A percentile compares a stretch with the other conserved stretches of the same genome.
phyloP scores from a whole-genome alignment of 2,329 filamentous ascomycete genomes.

The Trichoderma sp. region DNA sequence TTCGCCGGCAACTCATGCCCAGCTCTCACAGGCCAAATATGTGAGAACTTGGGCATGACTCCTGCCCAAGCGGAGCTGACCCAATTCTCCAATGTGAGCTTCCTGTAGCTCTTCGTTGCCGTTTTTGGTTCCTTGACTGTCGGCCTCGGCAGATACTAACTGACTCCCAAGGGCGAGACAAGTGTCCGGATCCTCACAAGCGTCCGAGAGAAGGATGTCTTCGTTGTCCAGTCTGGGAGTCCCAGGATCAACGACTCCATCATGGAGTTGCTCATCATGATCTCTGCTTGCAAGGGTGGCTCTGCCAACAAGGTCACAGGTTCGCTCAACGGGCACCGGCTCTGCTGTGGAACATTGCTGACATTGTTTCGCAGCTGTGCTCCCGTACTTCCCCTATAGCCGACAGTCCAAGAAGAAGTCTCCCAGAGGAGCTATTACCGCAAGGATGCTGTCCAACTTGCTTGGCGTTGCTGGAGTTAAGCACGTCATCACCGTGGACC shows the following conservation, averaged over 20 bases:
- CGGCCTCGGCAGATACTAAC: conserved; percentile 24
- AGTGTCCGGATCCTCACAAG: conserved; percentile 68
- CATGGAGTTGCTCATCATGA: conserved; percentile 99
- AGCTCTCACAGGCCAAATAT: conserved; percentile 63
- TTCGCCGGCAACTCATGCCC: conserved; percentile 68
- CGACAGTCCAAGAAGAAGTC: conserved; percentile 99
- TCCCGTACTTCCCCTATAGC: conserved; percentile 98
- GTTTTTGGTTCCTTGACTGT: conserved; percentile 7
- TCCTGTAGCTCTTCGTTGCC: conserved; percentile 27
- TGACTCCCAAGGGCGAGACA: conserved; percentile 59
- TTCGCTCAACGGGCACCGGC: conserved; percentile 43
- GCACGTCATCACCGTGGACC: conserved; percentile 95
- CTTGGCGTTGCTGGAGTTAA: conserved; percentile 91
- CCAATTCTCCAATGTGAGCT: conserved; percentile 67
- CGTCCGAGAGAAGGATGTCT: conserved; percentile 97
- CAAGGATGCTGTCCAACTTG: conserved; percentile 94
- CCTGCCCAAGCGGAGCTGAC: conserved; percentile 64
- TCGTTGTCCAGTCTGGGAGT: conserved; percentile 96
- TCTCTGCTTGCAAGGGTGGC: conserved; percentile 95
- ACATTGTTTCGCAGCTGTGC: conserved; percentile 58
- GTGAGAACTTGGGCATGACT: conserved; percentile 64
- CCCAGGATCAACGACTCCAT: conserved; percentile 96
- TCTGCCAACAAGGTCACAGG: conserved; percentile 96
- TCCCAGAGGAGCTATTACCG: conserved; percentile 92
- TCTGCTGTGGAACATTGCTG: conserved; percentile 4